These are phyloP conservation scores for Pycnococcus provasolii DNA, from an alignment of 139 green algal species.

Conservation along the genomic window DNA sequence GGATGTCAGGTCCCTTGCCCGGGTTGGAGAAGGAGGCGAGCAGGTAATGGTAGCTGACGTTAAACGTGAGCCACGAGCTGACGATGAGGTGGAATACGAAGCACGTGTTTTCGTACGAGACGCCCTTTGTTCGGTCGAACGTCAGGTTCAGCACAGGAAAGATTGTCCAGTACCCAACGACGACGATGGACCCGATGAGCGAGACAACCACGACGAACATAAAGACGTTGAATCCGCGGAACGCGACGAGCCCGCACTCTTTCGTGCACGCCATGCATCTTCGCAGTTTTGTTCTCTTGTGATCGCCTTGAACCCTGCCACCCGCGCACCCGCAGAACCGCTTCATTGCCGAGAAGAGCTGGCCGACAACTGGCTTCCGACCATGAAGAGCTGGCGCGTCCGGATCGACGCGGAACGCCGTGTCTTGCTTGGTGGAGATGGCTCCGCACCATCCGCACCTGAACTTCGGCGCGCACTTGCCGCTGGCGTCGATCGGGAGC, in stretches of 20 bases:
- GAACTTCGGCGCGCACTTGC: constrained; percentile 9
- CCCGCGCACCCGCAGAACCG: neutral
- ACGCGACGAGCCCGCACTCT: neutral
- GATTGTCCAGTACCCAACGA: neutral
- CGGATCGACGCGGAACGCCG: neutral
- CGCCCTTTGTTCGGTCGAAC: neutral
- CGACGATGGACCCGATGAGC: constrained; percentile 16
- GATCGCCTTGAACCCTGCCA: constrained; percentile 13
- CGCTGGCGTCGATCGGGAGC: neutral
- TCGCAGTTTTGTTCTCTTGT: neutral
- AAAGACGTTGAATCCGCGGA: neutral
- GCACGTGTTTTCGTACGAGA: constrained; percentile 3
- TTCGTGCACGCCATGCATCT: neutral
- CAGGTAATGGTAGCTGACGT: constrained; percentile 32
- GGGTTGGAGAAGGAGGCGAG: neutral
- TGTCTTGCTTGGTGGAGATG: neutral
- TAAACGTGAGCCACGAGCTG: constrained; percentile 2
- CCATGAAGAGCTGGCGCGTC: neutral
- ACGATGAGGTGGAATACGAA: constrained; percentile 13
- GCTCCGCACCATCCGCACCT: constrained; percentile 36
- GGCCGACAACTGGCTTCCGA: neutral
- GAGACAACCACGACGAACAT: constrained; percentile 16
- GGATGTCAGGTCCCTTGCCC: neutral
- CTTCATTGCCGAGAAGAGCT: constrained; percentile 4
- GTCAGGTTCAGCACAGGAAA: neutral